A percentile compares a stretch with the other conserved stretches of the same genome.
Evolutionary conservation across 495 filamentous ascomycete genomes (phyloP).

Genomic region (Aspergillus biplanus): DNA sequence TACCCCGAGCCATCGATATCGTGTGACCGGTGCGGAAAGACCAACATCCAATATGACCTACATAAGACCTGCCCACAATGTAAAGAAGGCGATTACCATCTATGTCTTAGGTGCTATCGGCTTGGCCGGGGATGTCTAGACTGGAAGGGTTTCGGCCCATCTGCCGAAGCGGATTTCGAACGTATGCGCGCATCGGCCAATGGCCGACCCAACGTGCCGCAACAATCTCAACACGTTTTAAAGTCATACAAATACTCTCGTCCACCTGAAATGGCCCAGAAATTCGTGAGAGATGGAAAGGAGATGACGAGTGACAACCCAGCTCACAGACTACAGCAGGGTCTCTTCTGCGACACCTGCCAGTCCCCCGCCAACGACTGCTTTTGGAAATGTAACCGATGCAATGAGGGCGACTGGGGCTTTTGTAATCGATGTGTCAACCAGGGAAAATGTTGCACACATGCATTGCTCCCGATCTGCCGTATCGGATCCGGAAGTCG

Average conservation of each 20-base stretch:
- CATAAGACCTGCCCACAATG: conserved; percentile 79
- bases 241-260: conserved; percentile 65
- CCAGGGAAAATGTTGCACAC: conserved; percentile 73
- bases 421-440: conserved; percentile 85
- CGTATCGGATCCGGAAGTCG: conserved; percentile 35
- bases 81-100: conserved; percentile 68
- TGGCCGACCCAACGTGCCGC: conserved; percentile 41
- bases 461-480: conserved; percentile 71
- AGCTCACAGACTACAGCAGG: conserved; percentile 65
- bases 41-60: conserved; percentile 76
- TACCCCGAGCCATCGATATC: conserved; percentile 72
- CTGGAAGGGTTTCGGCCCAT: conserved; percentile 76
- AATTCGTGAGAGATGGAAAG: conserved; percentile 30
- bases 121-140: conserved; percentile 71
- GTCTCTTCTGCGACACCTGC: conserved; percentile 83
- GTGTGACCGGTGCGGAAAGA: conserved; percentile 67
- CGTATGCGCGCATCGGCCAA: conserved; percentile 43
- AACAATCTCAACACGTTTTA: conserved; percentile 66
- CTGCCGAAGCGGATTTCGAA: conserved; percentile 62
- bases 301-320: conserved; percentile 67
- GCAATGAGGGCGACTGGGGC: conserved; percentile 91
- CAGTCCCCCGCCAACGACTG: conserved; percentile 71
- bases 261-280: conserved; percentile 45
- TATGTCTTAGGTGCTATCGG: conserved; percentile 81
- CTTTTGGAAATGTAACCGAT: conserved; percentile 81